Evolutionary conservation across 805 yeast genomes (phyloP).

Genomic region (Sungouiella thailandica): DNA sequence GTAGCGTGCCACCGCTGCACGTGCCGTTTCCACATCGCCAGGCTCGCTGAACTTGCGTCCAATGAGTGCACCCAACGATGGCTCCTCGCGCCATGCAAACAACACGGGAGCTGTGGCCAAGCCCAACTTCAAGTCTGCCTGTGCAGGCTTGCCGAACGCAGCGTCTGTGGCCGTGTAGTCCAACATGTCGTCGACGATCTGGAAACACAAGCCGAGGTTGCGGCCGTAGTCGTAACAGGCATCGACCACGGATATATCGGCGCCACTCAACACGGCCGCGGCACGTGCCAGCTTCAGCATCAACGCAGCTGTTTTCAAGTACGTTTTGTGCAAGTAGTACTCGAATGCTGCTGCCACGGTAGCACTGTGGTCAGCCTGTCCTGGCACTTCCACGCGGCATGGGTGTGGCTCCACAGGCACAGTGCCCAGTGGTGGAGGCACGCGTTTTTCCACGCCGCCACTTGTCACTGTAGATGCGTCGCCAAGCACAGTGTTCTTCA

Average conservation of each 20-base stretch:
- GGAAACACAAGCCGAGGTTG: constrained; percentile 92
- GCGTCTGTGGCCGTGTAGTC: constrained; percentile 88
- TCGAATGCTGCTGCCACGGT: constrained; percentile 88
- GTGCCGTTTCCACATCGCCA: constrained; percentile 84
- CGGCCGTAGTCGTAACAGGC: constrained; percentile 88
- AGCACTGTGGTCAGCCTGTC: constrained; percentile 51
- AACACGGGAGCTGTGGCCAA: constrained; percentile 95
- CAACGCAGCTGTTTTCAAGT: constrained; percentile 88
- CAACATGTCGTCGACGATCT: constrained; percentile 91
- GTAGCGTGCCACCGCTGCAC: constrained; percentile 63
- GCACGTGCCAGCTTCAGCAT: constrained; percentile 93
- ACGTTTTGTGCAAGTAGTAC: constrained; percentile 91
- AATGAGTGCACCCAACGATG: constrained; percentile 79
- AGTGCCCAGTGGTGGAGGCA: constrained; percentile 59
- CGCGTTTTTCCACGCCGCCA: constrained; percentile 38
- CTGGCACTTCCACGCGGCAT: constrained; percentile 40
- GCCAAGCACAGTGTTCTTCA: constrained; percentile 79
- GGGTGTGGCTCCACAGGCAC: constrained; percentile 60
- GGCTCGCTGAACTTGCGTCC: constrained; percentile 73
- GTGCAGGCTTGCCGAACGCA: constrained; percentile 90
- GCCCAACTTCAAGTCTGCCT: constrained; percentile 90
- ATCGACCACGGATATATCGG: constrained; percentile 69
- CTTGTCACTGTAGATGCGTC: constrained; percentile 47
- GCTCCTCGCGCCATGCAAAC: constrained; percentile 88
- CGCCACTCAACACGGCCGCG: constrained; percentile 88